A percentile compares a stretch with the other conserved stretches of the same genome.
Conservation (phyloP, 148 eudicot genomes). For the Simmondsia chinensis region DNA sequence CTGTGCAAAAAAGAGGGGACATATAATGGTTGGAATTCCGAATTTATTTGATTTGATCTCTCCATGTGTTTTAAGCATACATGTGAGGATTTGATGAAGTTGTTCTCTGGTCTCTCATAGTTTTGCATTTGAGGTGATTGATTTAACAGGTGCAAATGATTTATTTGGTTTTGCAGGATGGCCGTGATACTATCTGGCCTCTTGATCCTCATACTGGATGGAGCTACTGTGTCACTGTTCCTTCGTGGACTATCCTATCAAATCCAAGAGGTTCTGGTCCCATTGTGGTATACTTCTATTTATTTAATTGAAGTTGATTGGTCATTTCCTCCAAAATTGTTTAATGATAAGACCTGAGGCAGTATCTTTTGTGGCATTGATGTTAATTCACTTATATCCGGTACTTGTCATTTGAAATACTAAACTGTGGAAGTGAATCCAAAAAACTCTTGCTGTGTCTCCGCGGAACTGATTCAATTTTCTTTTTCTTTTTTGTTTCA, state of each 20-base stretch:
- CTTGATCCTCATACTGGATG: conserved; percentile 79
- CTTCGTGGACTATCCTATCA: conserved; percentile 75
- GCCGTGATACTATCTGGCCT: conserved; percentile 80
- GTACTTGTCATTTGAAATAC: too few species aligned
- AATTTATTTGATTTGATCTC: too few species aligned
- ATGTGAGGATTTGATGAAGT: too few species aligned
- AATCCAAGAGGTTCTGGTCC: conserved; percentile 60
- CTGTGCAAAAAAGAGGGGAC: too few species aligned
- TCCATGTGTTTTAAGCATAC: too few species aligned
- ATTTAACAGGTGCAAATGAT: not conserved
- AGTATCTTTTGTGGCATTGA: conserved; percentile 1
- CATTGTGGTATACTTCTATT: conserved; percentile 48
- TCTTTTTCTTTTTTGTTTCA: too few species aligned
- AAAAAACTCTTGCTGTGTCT: too few species aligned
- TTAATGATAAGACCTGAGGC: not conserved
- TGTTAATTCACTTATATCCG: not conserved
- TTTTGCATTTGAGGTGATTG: not conserved
- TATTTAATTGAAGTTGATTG: conserved; percentile 1
- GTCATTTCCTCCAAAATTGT: not conserved
- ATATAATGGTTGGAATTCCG: too few species aligned
- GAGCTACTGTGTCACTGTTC: conserved; percentile 94
- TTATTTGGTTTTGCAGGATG: conserved; percentile 41
- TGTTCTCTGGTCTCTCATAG: not conserved
- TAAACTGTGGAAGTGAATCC: too few species aligned
- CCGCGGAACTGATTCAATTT: too few species aligned